Evolutionary conservation across 331 rosid species (phyloP).

Genomic region (Telfairia occidentalis): DNA sequence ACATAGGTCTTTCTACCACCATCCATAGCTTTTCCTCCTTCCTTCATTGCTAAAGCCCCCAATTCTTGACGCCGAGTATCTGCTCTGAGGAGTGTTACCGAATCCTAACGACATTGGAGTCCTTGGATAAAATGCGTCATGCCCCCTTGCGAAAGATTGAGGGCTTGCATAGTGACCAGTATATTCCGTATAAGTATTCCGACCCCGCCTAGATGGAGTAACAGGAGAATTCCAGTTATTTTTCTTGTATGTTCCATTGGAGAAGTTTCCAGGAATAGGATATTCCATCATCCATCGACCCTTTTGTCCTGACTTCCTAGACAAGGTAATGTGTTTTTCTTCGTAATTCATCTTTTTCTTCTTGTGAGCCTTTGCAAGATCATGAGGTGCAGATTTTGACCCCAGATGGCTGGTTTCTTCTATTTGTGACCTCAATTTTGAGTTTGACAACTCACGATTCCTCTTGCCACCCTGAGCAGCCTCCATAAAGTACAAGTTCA

Average conservation of each 20-base stretch:
- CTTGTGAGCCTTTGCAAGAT: conserved; percentile 30
- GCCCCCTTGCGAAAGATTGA: conserved; percentile 17
- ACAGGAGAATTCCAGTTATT: conserved; percentile 31
- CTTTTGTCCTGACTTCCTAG: conserved; percentile 28
- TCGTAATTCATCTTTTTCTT: conserved; percentile 28
- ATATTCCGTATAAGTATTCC: conserved; percentile 7
- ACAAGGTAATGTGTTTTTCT: conserved; percentile 26
- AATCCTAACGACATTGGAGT: conserved; percentile 28
- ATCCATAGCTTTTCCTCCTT: conserved; percentile 25
- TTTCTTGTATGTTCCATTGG: conserved; percentile 19
- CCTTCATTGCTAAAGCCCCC: conserved; percentile 28
- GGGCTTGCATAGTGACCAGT: conserved; percentile 32
- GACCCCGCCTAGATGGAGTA: conserved; percentile 30
- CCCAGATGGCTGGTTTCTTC: conserved; percentile 33
- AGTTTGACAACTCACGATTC: conserved; percentile 28
- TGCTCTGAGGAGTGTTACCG: conserved; percentile 20
- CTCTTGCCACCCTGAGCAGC: conserved; percentile 37
- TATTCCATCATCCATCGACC: conserved; percentile 31
- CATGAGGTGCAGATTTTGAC: conserved; percentile 45
- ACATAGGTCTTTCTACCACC: conserved; percentile 33
- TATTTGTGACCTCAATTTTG: conserved; percentile 22
- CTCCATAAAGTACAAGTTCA: conserved; percentile 13
- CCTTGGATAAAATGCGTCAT: conserved; percentile 21
- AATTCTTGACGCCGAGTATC: conserved; percentile 48
- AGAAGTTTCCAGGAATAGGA: conserved; percentile 28